A percentile compares a stretch with the other conserved stretches of the same genome.
Conservation (phyloP, 768 basidiomycete genomes). For the Tulasnella sp. region DNA sequence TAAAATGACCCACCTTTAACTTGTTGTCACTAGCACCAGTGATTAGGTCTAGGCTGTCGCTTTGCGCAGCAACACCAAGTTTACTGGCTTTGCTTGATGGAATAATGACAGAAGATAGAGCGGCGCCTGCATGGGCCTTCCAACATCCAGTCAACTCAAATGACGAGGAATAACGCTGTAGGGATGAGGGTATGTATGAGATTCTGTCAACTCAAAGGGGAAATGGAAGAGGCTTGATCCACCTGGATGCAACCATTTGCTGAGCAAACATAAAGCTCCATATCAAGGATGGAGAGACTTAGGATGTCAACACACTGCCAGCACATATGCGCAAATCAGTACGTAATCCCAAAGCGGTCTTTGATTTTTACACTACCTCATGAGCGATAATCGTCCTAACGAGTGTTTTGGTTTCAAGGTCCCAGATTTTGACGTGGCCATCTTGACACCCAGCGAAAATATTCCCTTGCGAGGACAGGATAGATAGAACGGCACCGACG, state of each 20-base stretch:
- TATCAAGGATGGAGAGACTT: constrained; percentile 58
- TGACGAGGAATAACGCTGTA: constrained; percentile 66
- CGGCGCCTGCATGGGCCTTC: constrained; percentile 70
- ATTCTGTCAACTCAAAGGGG: neutral
- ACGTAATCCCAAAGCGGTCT: neutral
- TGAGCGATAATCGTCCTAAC: constrained; percentile 81
- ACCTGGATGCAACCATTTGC: constrained; percentile 62
- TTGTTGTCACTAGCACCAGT: constrained; percentile 81
- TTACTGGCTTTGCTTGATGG: neutral
- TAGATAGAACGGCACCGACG: constrained; percentile 61
- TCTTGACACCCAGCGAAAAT: constrained; percentile 92
- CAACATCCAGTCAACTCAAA: constrained; percentile 82
- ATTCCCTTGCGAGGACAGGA: constrained; percentile 64
- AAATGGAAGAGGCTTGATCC: constrained; percentile 3
- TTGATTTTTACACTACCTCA: constrained; percentile 39
- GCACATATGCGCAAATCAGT: no score
- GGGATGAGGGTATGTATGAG: neutral
- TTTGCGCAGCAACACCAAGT: neutral
- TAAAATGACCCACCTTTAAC: constrained; percentile 49
- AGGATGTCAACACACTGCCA: constrained; percentile 73
- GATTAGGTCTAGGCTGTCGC: constrained; percentile 37
- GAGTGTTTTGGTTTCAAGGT: constrained; percentile 79
- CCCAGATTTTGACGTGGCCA: constrained; percentile 83
- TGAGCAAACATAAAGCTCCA: constrained; percentile 40
- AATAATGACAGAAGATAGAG: constrained; percentile 60